These are phyloP conservation scores for Exophiala alcalophila DNA, from an alignment of 2,329 filamentous ascomycete genomes.

Conservation along the genomic window DNA sequence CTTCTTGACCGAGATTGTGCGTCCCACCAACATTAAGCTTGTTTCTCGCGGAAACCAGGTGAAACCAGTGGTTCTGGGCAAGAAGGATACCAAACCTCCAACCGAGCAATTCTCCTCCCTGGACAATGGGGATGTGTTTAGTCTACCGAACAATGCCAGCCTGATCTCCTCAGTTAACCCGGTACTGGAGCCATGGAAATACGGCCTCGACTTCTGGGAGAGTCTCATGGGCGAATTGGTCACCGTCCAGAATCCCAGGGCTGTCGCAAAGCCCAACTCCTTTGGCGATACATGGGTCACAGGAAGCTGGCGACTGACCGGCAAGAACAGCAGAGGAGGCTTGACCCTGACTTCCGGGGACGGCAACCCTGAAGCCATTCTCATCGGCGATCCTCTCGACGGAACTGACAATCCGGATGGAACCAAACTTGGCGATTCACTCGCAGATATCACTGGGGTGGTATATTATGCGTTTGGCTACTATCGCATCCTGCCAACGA, in stretches of 20 bases:
- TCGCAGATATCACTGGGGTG: conserved; percentile 67
- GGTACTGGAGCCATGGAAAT: conserved; percentile 56
- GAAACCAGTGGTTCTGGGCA: conserved; percentile 59
- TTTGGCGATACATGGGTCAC: conserved; percentile 69
- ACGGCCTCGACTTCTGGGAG: conserved; percentile 73
- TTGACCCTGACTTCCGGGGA: conserved; percentile 62
- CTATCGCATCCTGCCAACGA: conserved; percentile 65
- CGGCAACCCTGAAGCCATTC: conserved; percentile 67
- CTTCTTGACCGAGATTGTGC: conserved; percentile 62
- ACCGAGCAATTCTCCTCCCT: conserved; percentile 60
- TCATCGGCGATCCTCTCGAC: conserved; percentile 64
- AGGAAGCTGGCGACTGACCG: conserved; percentile 62
- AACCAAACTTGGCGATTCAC: conserved; percentile 62
- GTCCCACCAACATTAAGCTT: conserved; percentile 53
- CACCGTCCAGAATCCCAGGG: conserved; percentile 56
- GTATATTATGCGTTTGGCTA: conserved; percentile 65
- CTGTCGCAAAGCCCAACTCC: conserved; percentile 59
- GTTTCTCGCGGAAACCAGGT: conserved; percentile 56
- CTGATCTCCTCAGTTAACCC: conserved; percentile 61
- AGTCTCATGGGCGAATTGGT: conserved; percentile 66
- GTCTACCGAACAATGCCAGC: conserved; percentile 60
- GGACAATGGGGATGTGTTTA: conserved; percentile 64
- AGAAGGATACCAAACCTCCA: conserved; percentile 55
- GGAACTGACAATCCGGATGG: conserved; percentile 58
- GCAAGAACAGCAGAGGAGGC: conserved; percentile 61